Evolutionary conservation across 805 yeast genomes (phyloP).

Genomic region (Starmerella geochares): DNA sequence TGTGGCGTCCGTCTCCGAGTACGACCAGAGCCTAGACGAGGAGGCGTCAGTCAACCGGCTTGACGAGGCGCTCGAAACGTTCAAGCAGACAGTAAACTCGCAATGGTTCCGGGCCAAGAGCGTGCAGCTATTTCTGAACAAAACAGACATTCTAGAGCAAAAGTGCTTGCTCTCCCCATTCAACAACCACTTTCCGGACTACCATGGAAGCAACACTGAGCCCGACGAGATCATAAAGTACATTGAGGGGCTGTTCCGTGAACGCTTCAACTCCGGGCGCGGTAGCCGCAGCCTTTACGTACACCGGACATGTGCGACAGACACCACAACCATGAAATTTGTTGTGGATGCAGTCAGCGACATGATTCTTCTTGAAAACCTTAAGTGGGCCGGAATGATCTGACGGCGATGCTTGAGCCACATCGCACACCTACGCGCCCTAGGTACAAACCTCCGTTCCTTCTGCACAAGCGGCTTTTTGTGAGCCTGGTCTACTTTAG

Average conservation of each 20-base stretch:
- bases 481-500: too few species aligned
- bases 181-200: conserved; percentile 66
- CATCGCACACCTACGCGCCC: too few species aligned
- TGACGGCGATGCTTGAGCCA: not conserved
- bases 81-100: conserved; percentile 74
- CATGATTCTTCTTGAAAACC: conserved; percentile 70
- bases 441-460: too few species aligned
- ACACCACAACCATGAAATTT: conserved; percentile 75
- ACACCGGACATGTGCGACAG: conserved; percentile 94
- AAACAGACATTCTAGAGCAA: conserved; percentile 67
- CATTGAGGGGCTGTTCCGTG: conserved; percentile 57
- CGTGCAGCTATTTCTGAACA: conserved; percentile 78
- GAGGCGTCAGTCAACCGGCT: conserved; percentile 81
- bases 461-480: too few species aligned
- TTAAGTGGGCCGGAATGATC: conserved; percentile 33
- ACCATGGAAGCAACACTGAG: conserved; percentile 53
- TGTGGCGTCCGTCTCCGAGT: conserved; percentile 83
- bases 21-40: conserved; percentile 84
- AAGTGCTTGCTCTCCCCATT: conserved; percentile 58
- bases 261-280: conserved; percentile 42
- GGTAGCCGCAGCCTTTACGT: conserved; percentile 71
- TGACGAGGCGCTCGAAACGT: conserved; percentile 78
- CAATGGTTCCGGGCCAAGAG: conserved; percentile 79
- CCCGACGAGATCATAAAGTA: conserved; percentile 57
- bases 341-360: conserved; percentile 90